Evolutionary conservation across 345 rosid genomes (phyloP).

Genomic region (Punica granatum): DNA sequence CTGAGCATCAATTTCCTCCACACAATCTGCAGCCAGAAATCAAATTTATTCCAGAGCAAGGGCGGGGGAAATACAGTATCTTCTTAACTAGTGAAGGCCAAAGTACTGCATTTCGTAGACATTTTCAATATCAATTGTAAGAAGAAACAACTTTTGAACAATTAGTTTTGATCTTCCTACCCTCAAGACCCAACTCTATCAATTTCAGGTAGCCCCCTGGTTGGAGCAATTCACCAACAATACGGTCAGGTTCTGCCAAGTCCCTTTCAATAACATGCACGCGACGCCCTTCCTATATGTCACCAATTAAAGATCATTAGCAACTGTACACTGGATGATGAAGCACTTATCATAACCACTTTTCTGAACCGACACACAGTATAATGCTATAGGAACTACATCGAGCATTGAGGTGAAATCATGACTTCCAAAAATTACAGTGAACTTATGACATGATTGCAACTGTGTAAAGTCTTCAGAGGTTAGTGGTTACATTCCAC

Average conservation of each 20-base stretch:
- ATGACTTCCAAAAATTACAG: no score
- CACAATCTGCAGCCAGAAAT: constrained; percentile 30
- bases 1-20: constrained; percentile 49
- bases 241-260: constrained; percentile 60
- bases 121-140: background rate
- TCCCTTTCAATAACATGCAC: constrained; percentile 71
- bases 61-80: no score
- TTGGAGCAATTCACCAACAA: constrained; percentile 70
- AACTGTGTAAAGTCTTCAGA: background rate
- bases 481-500: background rate
- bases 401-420: background rate
- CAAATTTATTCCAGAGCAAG: background rate
- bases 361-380: background rate
- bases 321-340: background rate
- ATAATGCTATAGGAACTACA: background rate
- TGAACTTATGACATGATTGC: background rate
- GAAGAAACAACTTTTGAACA: background rate
- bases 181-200: constrained; percentile 66
- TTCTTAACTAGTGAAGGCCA: background rate
- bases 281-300: constrained; percentile 53
- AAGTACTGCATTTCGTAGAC: background rate
- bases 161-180: constrained; percentile 17
- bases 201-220: constrained; percentile 74
- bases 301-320: constrained; percentile 6
- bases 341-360: background rate